A percentile compares a stretch with the other conserved stretches of the same genome.
Conservation (phyloP, 2,329 filamentous ascomycete genomes). For the Penicillium thymicola region DNA sequence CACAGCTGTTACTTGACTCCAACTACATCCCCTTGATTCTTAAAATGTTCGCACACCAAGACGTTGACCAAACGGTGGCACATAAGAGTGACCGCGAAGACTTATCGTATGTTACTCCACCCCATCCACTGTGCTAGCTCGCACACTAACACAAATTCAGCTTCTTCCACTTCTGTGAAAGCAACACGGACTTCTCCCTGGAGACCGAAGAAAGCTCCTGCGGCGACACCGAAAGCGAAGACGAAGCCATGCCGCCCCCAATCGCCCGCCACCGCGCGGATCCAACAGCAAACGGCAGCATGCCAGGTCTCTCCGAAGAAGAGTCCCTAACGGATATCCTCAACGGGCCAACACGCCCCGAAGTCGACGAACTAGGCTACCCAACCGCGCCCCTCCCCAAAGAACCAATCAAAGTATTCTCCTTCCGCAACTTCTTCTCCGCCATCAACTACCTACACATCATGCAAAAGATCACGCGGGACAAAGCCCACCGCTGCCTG, state of each 20-base stretch:
- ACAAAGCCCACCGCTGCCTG: slow-evolving; percentile 91
- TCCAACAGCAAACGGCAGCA: slow-evolving; percentile 23
- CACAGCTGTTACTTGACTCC: slow-evolving; percentile 86
- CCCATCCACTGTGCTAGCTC: neutral
- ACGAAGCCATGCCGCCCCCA: slow-evolving; percentile 79
- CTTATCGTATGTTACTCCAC: slow-evolving; percentile 58
- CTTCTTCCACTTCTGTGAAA: slow-evolving; percentile 88
- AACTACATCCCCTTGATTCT: slow-evolving; percentile 91
- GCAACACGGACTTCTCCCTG: slow-evolving; percentile 60
- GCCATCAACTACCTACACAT: slow-evolving; percentile 93
- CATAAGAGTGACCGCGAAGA: slow-evolving; percentile 79
- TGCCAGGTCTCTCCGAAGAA: slow-evolving; percentile 27
- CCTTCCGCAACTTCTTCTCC: slow-evolving; percentile 91
- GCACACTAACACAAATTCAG: slow-evolving; percentile 44
- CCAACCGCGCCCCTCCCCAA: slow-evolving; percentile 65
- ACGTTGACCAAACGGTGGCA: slow-evolving; percentile 85
- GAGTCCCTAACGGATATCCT: slow-evolving; percentile 23
- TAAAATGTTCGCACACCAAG: slow-evolving; percentile 91
- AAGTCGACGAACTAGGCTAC: slow-evolving; percentile 84
- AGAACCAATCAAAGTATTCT: slow-evolving; percentile 79
- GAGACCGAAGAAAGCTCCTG: slow-evolving; percentile 34
- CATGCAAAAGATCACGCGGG: slow-evolving; percentile 95
- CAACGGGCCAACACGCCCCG: slow-evolving; percentile 42
- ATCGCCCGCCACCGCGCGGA: slow-evolving; percentile 60
- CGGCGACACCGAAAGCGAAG: slow-evolving; percentile 50